Evolutionary conservation across 768 basidiomycete species (phyloP).

Genomic region (Leccinellum rugosiceps): DNA sequence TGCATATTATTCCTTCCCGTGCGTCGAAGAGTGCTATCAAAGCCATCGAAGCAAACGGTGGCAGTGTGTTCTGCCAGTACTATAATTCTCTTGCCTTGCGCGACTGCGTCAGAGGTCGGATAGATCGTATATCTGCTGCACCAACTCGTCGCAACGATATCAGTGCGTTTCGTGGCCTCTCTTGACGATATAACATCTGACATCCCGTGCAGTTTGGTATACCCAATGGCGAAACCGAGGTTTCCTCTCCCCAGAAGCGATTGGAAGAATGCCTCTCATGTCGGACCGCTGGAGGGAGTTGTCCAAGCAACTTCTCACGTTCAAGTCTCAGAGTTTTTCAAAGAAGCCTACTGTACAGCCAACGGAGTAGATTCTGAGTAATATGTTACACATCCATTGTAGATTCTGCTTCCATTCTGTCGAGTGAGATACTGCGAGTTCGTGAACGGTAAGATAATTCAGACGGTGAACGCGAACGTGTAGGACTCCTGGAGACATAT

Average conservation of each 20-base stretch:
- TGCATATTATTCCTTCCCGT: conserved; percentile 80
- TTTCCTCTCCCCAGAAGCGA: conserved; percentile 61
- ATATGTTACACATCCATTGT: conserved; percentile 15
- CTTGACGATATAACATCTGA: conserved; percentile 1
- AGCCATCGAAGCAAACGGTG: conserved; percentile 80
- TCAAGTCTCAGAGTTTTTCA: conserved; percentile 37
- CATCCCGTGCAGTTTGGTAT: conserved; percentile 63
- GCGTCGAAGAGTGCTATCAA: conserved; percentile 84
- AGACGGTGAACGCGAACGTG: conserved; percentile 40
- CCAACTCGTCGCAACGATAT: conserved; percentile 88
- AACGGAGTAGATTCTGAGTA: conserved; percentile 16
- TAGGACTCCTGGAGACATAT: conserved; percentile 66
- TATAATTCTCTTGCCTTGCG: conserved; percentile 85
- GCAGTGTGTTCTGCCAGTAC: conserved; percentile 84
- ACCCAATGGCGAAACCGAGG: conserved; percentile 70
- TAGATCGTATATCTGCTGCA: conserved; percentile 68
- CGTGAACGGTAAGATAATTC: conserved; percentile 48
- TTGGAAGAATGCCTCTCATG: conserved; percentile 57
- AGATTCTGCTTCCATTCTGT: conserved; percentile 46
- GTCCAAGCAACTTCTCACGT: conserved; percentile 57
- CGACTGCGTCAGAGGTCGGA: conserved; percentile 70
- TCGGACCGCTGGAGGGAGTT: conserved; percentile 69
- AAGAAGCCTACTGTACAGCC: conserved; percentile 21
- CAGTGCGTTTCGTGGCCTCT: conserved; percentile 43
- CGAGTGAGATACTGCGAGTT: conserved; percentile 57